A percentile compares a stretch with the other conserved stretches of the same genome.
phyloP scores from a whole-genome alignment of 2,329 filamentous ascomycete genomes.

The Penicillium sp. region DNA sequence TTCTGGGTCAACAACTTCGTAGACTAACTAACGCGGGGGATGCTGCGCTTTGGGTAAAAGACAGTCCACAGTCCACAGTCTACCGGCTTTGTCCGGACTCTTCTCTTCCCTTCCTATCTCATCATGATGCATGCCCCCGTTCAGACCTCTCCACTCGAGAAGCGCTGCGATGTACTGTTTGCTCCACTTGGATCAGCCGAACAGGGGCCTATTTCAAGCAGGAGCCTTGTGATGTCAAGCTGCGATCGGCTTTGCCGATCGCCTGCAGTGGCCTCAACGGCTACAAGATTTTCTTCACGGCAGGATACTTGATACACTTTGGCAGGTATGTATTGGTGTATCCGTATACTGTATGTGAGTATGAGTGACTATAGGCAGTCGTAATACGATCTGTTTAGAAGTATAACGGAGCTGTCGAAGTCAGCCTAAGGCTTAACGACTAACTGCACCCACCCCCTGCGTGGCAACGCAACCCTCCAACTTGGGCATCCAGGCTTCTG shows the following conservation, averaged over 20 bases:
- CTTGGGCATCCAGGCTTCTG: too few relatives aligned
- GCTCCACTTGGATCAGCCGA: constrained; percentile 6
- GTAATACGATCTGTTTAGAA: background rate
- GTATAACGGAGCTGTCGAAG: background rate
- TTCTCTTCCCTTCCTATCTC: background rate
- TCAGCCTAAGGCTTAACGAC: background rate
- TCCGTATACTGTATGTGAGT: too few relatives aligned
- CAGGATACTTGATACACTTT: background rate
- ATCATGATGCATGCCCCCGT: background rate
- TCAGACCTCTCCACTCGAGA: constrained; percentile 4
- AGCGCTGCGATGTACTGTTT: background rate
- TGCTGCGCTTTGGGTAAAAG: constrained; percentile 2
- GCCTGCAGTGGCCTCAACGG: constrained; percentile 3
- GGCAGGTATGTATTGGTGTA: background rate
- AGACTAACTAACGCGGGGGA: background rate
- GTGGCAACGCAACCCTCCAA: constrained; percentile 2
- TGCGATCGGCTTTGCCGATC: constrained; percentile 1
- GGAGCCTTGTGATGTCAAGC: constrained; percentile 10
- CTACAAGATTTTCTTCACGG: constrained; percentile 6
- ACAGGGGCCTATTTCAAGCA: background rate
- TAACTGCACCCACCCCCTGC: background rate
- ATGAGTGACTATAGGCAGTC: too few relatives aligned
- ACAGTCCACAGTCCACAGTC: background rate
- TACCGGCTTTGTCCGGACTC: background rate
- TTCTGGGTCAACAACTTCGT: background rate